Conservation (phyloP, 805 yeast species). For the Wickerhamiella shivajii region DNA sequence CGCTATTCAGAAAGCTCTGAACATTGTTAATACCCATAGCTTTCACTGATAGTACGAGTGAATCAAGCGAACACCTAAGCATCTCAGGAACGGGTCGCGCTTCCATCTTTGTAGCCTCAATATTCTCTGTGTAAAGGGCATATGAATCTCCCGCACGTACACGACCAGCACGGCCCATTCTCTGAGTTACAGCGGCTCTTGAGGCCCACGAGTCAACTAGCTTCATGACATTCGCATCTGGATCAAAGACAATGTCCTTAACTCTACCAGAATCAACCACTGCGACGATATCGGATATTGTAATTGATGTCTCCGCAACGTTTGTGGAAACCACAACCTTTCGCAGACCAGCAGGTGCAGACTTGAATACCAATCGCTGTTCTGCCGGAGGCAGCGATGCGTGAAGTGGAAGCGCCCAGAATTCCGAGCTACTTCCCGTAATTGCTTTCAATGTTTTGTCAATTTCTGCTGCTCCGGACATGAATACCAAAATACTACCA, state of each 20-base stretch:
- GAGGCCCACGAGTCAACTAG: constrained; percentile 79
- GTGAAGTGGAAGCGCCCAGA: constrained; percentile 60
- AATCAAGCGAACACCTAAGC: constrained; percentile 67
- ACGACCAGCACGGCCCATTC: constrained; percentile 99
- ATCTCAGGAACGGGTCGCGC: constrained; percentile 81
- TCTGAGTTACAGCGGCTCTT: constrained; percentile 72
- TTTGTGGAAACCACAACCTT: constrained; percentile 84
- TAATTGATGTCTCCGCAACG: constrained; percentile 93
- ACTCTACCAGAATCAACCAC: constrained; percentile 83
- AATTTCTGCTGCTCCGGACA: constrained; percentile 88
- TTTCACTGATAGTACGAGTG: constrained; percentile 67
- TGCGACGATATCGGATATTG: constrained; percentile 88
- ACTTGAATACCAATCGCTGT: constrained; percentile 59
- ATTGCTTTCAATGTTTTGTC: constrained; percentile 40
- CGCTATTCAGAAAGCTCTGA: constrained; percentile 48
- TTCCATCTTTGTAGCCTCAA: constrained; percentile 43
- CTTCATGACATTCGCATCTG: constrained; percentile 50
- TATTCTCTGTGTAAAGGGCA: constrained; percentile 55
- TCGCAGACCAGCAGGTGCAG: constrained; percentile 39
- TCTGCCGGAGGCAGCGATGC: constrained; percentile 75
- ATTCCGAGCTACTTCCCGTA: constrained; percentile 18
- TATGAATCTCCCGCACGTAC: constrained; percentile 70
- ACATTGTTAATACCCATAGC: constrained; percentile 77
- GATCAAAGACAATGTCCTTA: constrained; percentile 59
- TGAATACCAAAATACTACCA: constrained; percentile 72